Base-by-base conservation (phyloP, 2,329 filamentous ascomycete species). In the Dothiorella sarmentorum region DNA sequence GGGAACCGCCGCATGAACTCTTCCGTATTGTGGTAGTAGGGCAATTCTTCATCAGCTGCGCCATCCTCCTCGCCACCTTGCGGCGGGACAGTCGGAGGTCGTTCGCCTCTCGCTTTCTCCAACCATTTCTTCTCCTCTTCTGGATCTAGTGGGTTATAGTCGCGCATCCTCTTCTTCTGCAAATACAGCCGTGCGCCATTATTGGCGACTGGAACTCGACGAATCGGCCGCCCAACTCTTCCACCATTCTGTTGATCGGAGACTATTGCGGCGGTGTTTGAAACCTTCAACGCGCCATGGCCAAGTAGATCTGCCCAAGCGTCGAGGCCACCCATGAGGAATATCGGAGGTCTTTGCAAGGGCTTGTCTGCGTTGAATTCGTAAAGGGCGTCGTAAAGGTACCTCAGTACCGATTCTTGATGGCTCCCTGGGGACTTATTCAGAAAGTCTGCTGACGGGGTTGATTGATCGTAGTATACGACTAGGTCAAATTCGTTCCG, bases 221-320 rank as follows among this genome's bases (percentile, higher is more conserved):
- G 75, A 15, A 84, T 71, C 1, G 81, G 78, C 52, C 80, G 74
- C n/a, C 72, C 74, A 3, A 75, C 68, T 61, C 73, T 78, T 33
- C 58, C 61, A n/a, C n/a, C n/a, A 5, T 65, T 65, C 11, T 72
- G 76, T 69, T 66, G 79, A 67, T 73, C 76, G 3, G 76, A 74
- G 59, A 80, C 75, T 27, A 78, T 69, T 13, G 78, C 76, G 22
- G 80, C 78, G 2, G 83, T 86, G 22, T 79, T 76, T 3, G 83
- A 84, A 20, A 78, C 80, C 47, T 79, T 77, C 49, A 89, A 76
- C 1, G 88, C 86, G 56, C 85, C 81, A 11, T 78, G 75, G 2
- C 94, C 93, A 66, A 96, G 80, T n/a, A 94, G 74, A 66, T 94
- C 87, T 17, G 85, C 76, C 94, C 94, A 99, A 4, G 91, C 89